These are phyloP conservation scores for Penicillium paneum DNA, from an alignment of 2,329 filamentous ascomycete species.

Conservation along the genomic window DNA sequence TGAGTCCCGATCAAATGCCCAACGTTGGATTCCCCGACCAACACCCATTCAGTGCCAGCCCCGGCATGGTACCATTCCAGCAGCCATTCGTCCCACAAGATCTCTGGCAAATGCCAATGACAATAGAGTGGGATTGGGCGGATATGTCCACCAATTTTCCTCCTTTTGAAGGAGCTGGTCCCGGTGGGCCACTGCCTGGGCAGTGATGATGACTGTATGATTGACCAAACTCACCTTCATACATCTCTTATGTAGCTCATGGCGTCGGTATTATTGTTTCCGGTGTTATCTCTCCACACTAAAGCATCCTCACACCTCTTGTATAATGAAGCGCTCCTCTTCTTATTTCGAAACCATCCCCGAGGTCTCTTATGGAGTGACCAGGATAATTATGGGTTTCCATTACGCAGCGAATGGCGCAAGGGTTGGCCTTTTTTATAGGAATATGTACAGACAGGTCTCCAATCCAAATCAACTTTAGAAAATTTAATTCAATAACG, in stretches of 20 bases:
- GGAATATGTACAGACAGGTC: slow-evolving; percentile 1
- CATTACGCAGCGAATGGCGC: slow-evolving; percentile 9
- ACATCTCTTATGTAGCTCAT: slow-evolving; percentile 8
- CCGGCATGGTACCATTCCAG: slow-evolving; percentile 57
- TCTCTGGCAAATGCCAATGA: slow-evolving; percentile 94
- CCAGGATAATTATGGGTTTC: background rate
- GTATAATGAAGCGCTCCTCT: slow-evolving; percentile 14
- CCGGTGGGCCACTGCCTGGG: slow-evolving; percentile 23
- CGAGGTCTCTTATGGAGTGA: background rate
- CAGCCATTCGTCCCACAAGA: slow-evolving; percentile 90
- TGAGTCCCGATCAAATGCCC: slow-evolving; percentile 36
- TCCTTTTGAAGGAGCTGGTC: slow-evolving; percentile 29
- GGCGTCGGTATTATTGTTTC: background rate
- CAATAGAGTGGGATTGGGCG: slow-evolving; percentile 83
- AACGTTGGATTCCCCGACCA: slow-evolving; percentile 34
- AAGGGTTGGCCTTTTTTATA: background rate
- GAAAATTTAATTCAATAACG: background rate
- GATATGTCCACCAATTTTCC: slow-evolving; percentile 43
- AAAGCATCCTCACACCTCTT: slow-evolving; percentile 14
- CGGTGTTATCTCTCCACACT: slow-evolving; percentile 8
- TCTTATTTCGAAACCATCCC: background rate
- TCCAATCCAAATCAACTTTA: background rate
- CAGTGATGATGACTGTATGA: slow-evolving; percentile 24
- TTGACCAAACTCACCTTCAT: slow-evolving; percentile 6
- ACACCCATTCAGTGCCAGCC: slow-evolving; percentile 28